Evolutionary conservation across 2,329 filamentous ascomycete genomes (phyloP).

Genomic region (Peltaster fructicola): DNA sequence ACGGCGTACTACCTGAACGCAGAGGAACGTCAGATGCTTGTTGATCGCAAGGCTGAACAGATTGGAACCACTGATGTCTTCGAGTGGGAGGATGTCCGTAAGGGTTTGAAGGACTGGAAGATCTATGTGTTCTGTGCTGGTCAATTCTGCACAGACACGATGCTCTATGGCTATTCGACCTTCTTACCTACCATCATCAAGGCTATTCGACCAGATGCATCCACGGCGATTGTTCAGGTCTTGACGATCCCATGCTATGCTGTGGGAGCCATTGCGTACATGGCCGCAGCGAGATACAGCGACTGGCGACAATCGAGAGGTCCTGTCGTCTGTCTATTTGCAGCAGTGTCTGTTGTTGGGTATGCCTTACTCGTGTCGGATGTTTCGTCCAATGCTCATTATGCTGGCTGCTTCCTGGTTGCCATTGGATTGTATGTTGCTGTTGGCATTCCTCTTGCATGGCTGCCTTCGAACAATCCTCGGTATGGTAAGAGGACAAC

Average conservation of each 20-base stretch:
- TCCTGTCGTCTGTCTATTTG: conserved; percentile 46
- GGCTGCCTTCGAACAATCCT: conserved; percentile 48
- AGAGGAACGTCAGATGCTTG: conserved; percentile 42
- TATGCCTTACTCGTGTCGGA: conserved; percentile 44
- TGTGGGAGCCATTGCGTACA: conserved; percentile 51
- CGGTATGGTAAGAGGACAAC: conserved; percentile 61
- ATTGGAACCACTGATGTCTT: conserved; percentile 32
- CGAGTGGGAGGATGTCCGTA: conserved; percentile 45
- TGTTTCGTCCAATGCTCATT: conserved; percentile 44
- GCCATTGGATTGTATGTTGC: conserved; percentile 52
- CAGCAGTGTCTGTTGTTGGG: conserved; percentile 31
- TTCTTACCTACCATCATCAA: conserved; percentile 67
- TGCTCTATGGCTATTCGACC: conserved; percentile 63
- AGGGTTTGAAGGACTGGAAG: conserved; percentile 57
- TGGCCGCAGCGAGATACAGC: conserved; percentile 46
- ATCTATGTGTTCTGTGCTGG: conserved; percentile 51
- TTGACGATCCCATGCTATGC: conserved; percentile 66
- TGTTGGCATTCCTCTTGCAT: conserved; percentile 38
- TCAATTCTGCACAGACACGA: conserved; percentile 60
- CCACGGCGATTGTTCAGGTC: conserved; percentile 49
- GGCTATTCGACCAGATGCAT: conserved; percentile 44
- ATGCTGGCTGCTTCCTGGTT: conserved; percentile 62
- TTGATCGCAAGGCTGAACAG: conserved; percentile 31
- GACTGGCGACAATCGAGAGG: conserved; percentile 50
- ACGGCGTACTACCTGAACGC: conserved; percentile 42